Percentiles rank a stretch among this genome's conserved stretches.
These are phyloP conservation scores for Fraxinus paxiana DNA, from an alignment of 305 asterid species.

Conservation along the genomic window DNA sequence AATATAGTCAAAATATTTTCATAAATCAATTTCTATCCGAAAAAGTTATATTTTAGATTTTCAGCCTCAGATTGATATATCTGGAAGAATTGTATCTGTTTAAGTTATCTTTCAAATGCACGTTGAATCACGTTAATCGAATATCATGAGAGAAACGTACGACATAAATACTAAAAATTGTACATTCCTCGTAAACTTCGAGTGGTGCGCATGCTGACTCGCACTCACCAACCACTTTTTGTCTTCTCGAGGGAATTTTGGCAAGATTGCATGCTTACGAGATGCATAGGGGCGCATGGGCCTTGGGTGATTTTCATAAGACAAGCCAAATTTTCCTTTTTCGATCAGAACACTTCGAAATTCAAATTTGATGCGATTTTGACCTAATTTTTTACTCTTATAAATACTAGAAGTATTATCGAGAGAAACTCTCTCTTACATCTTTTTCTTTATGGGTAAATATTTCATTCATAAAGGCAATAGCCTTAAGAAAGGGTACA, in stretches of 20 bases:
- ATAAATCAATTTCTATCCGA: too few relatives aligned
- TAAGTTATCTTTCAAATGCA: too few relatives aligned
- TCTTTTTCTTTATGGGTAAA: background rate
- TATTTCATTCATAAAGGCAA: background rate
- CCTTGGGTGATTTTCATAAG: background rate
- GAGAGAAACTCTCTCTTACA: too few relatives aligned
- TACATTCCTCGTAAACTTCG: background rate
- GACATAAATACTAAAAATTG: background rate
- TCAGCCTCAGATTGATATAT: too few relatives aligned
- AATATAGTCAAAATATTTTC: too few relatives aligned
- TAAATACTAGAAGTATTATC: too few relatives aligned
- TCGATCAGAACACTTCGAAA: too few relatives aligned
- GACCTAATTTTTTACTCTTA: background rate
- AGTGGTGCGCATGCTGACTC: background rate
- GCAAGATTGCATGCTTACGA: background rate
- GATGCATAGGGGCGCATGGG: background rate
- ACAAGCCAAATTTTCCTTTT: background rate
- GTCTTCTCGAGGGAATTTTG: background rate
- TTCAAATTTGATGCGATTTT: background rate
- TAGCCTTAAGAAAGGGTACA: background rate
- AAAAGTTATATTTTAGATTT: too few relatives aligned
- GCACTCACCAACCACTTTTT: background rate
- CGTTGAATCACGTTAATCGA: too few relatives aligned
- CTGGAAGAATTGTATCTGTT: too few relatives aligned
- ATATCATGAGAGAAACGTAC: background rate